A percentile compares a stretch with the other conserved stretches of the same genome.
Evolutionary conservation across 2,329 filamentous ascomycete species (phyloP).

Genomic region (Monosporascus sp.): DNA sequence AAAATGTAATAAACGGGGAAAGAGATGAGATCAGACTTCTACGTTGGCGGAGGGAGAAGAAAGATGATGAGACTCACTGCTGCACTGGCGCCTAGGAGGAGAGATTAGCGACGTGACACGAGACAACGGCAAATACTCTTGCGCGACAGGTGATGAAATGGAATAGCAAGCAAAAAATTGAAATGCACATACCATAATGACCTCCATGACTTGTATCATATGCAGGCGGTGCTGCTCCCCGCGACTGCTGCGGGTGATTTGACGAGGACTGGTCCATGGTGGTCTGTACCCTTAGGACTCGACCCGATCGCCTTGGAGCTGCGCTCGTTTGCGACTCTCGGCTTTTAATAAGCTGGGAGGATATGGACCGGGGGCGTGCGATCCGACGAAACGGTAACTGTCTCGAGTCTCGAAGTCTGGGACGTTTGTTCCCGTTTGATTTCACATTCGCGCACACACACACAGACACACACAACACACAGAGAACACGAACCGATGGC

Average conservation of each 20-base stretch:
- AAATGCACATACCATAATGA: slow-evolving; percentile 63
- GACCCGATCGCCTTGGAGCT: neutral
- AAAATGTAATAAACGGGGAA: neutral
- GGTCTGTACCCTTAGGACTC: slow-evolving; percentile 1
- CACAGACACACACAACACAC: neutral
- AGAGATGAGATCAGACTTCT: slow-evolving; percentile 4
- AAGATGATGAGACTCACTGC: slow-evolving; percentile 32
- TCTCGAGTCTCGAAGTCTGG: neutral
- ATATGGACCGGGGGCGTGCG: neutral
- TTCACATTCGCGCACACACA: neutral
- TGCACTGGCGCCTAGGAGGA: slow-evolving; percentile 42
- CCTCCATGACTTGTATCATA: slow-evolving; percentile 72
- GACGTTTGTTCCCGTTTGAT: neutral
- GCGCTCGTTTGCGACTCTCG: neutral
- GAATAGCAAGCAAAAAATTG: slow-evolving; percentile 6
- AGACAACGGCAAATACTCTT: slow-evolving; percentile 14
- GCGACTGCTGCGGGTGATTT: slow-evolving; percentile 50
- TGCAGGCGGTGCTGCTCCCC: slow-evolving; percentile 29
- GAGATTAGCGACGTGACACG: slow-evolving; percentile 28
- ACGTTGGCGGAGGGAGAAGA: slow-evolving; percentile 9
- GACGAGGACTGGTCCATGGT: slow-evolving; percentile 53
- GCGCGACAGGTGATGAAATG: slow-evolving; percentile 10
- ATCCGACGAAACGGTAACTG: neutral
- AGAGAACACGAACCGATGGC: neutral
- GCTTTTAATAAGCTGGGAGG: neutral